Evolutionary conservation across 768 basidiomycete genomes (phyloP), one percentile per base, ranked within the genome.

Genomic region (Kwoniella bestiolae): DNA sequence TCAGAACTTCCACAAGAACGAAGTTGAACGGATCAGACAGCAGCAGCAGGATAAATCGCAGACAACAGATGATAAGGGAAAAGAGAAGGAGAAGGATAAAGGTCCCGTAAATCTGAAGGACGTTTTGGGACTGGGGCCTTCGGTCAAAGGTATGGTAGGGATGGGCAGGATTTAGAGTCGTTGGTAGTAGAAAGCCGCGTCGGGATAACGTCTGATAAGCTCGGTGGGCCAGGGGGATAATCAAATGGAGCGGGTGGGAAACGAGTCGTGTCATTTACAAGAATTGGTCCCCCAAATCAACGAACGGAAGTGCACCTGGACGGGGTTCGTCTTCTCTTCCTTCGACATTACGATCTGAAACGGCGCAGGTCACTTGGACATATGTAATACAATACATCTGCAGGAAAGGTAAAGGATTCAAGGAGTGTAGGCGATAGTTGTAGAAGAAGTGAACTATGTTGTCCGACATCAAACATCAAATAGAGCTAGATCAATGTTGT

Each of bases 131-230:
- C 60, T 78, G 16, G 76, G 76, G 38, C 74, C 76, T 41, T 61
- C 72, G 5, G 72, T 78, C 4, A 71, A 75, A 25, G 76, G 76
- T 14, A 69, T 78, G 70, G 74, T 78, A 1, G 76, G 76, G 1
- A 72, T 78, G 72, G 76, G 76, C 11, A 60, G 76, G 51, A 74
- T 78, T 18, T 70, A 65, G 31, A 3, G 0, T 41, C 7, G 18
- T n/a, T n/a, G n/a, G n/a, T n/a, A n/a, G n/a, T n/a, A n/a, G n/a
- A n/a, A n/a, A n/a, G n/a, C n/a, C n/a, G n/a, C n/a, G n/a, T n/a
- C n/a, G 12, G 18, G 14, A 41, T 16, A 41, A 14, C 38, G 38
- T 11, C 38, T 0, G 11, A 5, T 11, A 41, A 9, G 18, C 12
- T 38, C 18, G 5, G 38, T 55, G 5, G 49, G 12, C 28, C 23